These are phyloP conservation scores for Backusella westeae DNA, from an alignment of 192 early-diverging fungal genomes.

Conservation along the genomic window DNA sequence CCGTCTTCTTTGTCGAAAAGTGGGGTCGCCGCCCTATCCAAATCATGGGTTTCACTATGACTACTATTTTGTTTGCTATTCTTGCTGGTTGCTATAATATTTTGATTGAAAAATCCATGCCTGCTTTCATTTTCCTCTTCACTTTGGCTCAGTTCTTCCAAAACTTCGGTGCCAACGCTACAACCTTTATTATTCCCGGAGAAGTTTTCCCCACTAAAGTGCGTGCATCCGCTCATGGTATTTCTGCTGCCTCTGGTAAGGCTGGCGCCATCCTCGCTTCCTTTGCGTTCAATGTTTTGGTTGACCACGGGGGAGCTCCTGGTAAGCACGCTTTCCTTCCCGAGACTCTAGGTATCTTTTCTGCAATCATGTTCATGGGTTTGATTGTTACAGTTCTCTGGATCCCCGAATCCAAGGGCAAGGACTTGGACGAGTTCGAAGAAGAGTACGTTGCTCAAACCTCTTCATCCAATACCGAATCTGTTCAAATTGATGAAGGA, in stretches of 20 bases:
- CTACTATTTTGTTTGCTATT: slow-evolving; percentile 70
- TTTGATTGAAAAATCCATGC: slow-evolving; percentile 51
- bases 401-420: slow-evolving; percentile 75
- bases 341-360: slow-evolving; percentile 53
- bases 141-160: slow-evolving; percentile 63
- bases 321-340: slow-evolving; percentile 52
- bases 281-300: slow-evolving; percentile 57
- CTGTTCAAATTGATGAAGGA: neutral
- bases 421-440: slow-evolving; percentile 70
- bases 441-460: slow-evolving; percentile 17
- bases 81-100: slow-evolving; percentile 64
- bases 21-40: slow-evolving; percentile 90
- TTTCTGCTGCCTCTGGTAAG: slow-evolving; percentile 77
- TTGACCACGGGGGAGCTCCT: slow-evolving; percentile 43
- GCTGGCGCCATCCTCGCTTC: slow-evolving; percentile 67
- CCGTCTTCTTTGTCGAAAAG: slow-evolving; percentile 78
- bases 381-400: slow-evolving; percentile 54
- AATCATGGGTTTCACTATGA: slow-evolving; percentile 75
- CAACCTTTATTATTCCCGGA: slow-evolving; percentile 79
- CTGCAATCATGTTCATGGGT: slow-evolving; percentile 55
- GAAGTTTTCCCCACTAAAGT: slow-evolving; percentile 75
- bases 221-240: slow-evolving; percentile 76
- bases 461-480: neutral
- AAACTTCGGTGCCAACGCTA: slow-evolving; percentile 82
- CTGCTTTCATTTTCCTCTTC: slow-evolving; percentile 49